Conservation (phyloP, 805 yeast species). For the Pichia sporocuriosa region DNA sequence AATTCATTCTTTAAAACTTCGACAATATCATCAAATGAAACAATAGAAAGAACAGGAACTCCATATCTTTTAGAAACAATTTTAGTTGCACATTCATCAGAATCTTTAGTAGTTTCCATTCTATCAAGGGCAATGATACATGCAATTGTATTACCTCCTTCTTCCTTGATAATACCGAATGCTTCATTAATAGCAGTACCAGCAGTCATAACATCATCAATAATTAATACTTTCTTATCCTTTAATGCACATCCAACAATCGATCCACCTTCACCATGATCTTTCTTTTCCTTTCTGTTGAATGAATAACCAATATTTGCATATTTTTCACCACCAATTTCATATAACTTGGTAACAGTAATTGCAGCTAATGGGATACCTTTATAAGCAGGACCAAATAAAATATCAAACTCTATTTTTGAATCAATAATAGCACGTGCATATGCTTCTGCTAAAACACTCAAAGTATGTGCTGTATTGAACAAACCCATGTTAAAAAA, state of each 20-base stretch:
- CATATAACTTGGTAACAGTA: slow-evolving; percentile 87
- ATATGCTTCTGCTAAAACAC: slow-evolving; percentile 80
- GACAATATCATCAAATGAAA: slow-evolving; percentile 68
- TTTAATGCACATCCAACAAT: slow-evolving; percentile 79
- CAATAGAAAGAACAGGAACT: slow-evolving; percentile 82
- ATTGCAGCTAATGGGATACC: slow-evolving; percentile 95
- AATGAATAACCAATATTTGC: slow-evolving; percentile 78
- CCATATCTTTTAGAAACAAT: slow-evolving; percentile 63
- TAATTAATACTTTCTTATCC: slow-evolving; percentile 70
- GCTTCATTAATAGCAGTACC: slow-evolving; percentile 98
- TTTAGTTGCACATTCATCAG: slow-evolving; percentile 70
- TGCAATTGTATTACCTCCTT: slow-evolving; percentile 72
- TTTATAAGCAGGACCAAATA: slow-evolving; percentile 97
- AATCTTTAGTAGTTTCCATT: slow-evolving; percentile 77
- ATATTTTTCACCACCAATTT: slow-evolving; percentile 76
- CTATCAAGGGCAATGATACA: slow-evolving; percentile 90
- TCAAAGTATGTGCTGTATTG: slow-evolving; percentile 69
- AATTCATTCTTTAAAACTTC: slow-evolving; percentile 48
- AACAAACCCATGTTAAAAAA: slow-evolving; percentile 92
- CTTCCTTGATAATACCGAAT: slow-evolving; percentile 62
- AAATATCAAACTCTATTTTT: slow-evolving; percentile 77
- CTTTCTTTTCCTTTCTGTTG: slow-evolving; percentile 94
- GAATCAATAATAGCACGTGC: slow-evolving; percentile 81
- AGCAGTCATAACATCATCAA: slow-evolving; percentile 97
- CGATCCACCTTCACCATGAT: slow-evolving; percentile 96